These are phyloP conservation scores for Trichoderma orchidacearum DNA, from an alignment of 495 filamentous ascomycete species.

Conservation along the genomic window DNA sequence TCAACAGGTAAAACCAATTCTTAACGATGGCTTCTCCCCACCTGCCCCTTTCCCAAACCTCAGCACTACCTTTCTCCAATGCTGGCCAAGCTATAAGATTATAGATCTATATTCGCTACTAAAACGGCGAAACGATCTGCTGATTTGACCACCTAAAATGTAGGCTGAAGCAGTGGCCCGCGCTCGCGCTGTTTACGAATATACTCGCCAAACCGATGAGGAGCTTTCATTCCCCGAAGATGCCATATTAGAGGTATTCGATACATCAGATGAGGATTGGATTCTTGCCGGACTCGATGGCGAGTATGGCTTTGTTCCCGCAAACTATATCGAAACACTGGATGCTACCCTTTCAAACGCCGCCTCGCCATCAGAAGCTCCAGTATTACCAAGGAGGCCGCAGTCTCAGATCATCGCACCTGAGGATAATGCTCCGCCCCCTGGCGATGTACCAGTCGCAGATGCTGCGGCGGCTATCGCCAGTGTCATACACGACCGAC, in stretches of 20 bases:
- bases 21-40: background rate
- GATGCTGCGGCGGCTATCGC: constrained; percentile 63
- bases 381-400: constrained; percentile 16
- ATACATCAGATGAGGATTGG: constrained; percentile 91
- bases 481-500: constrained; percentile 29
- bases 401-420: constrained; percentile 8
- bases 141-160: too few relatives aligned
- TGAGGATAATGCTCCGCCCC: background rate
- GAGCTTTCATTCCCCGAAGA: constrained; percentile 95
- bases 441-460: constrained; percentile 17
- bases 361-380: constrained; percentile 11
- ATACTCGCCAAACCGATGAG: constrained; percentile 92
- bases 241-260: constrained; percentile 68
- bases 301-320: constrained; percentile 91
- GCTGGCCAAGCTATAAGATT: background rate
- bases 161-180: constrained; percentile 59
- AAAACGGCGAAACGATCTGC: too few relatives aligned
- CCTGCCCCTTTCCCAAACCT: background rate
- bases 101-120: constrained; percentile 4
- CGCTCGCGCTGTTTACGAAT: constrained; percentile 88
- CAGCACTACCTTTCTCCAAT: background rate
- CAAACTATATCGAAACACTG: constrained; percentile 81
- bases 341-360: constrained; percentile 8
- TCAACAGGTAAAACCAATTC: constrained; percentile 54
- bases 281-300: constrained; percentile 74